These are phyloP conservation scores for Volvox carteri DNA, from an alignment of 163 green algal species.

Conservation along the genomic window DNA sequence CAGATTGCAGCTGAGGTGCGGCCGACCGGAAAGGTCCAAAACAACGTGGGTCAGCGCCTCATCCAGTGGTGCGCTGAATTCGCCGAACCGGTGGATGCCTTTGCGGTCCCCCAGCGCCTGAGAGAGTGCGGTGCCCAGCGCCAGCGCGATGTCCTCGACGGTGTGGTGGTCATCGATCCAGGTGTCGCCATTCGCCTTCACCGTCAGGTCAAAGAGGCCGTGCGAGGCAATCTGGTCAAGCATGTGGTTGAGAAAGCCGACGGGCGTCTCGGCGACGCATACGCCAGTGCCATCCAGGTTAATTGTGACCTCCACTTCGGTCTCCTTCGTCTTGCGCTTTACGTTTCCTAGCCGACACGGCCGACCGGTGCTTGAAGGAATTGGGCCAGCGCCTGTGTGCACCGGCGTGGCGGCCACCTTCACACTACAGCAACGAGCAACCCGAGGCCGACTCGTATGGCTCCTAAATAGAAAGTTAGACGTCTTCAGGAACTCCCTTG, in stretches of 20 bases:
- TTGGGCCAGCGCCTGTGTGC: background rate
- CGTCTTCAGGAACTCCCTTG: background rate
- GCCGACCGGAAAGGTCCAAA: conserved; percentile 95
- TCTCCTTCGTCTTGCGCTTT: conserved; percentile 93
- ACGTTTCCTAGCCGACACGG: conserved; percentile 66
- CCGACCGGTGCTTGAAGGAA: conserved; percentile 5
- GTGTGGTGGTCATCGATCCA: conserved; percentile 99
- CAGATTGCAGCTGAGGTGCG: conserved; percentile 90
- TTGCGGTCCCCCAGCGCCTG: conserved; percentile 90
- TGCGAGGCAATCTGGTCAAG: conserved; percentile 97
- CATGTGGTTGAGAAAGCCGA: conserved; percentile 99
- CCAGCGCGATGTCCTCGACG: conserved; percentile 96
- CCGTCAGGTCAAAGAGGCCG: conserved; percentile 91
- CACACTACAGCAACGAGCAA: background rate
- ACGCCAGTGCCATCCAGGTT: conserved; percentile 94
- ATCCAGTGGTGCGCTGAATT: conserved; percentile 96
- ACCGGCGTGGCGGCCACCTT: conserved; percentile 23
- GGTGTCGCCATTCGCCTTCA: conserved; percentile 91
- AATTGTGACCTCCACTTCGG: conserved; percentile 90
- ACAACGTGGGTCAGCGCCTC: conserved; percentile 97
- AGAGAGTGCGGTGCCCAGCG: conserved; percentile 86
- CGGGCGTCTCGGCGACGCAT: conserved; percentile 84
- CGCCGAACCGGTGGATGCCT: conserved; percentile 96
- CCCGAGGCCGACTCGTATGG: background rate
- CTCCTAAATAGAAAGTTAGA: background rate